Base-by-base conservation (phyloP, 768 basidiomycete species). In the Hygrophoropsis aurantiaca region DNA sequence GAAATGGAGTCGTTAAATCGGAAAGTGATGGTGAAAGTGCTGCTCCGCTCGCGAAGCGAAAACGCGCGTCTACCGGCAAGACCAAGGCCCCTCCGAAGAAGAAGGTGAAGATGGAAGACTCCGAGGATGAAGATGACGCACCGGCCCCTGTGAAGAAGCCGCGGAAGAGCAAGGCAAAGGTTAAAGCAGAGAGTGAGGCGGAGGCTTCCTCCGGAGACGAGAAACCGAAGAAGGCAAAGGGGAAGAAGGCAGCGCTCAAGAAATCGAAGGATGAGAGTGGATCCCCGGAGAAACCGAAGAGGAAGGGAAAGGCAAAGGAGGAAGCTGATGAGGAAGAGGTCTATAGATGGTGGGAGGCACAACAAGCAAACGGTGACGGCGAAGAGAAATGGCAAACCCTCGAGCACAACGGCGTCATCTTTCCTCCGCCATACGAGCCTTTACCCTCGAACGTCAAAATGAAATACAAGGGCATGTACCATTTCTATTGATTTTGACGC, bases 311-410 rank as follows among this genome's bases (percentile, higher is more conserved):
- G 47, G 81, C 82, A 58, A 68, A 72, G 57, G 69, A 77, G 35
- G 68, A 74, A 40, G 80, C 81, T 49, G 89, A 92, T 33, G 77
- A 82, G 45, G 86, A 85, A 46, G 83, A 81, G 47, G 77, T 84
- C 40, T 92, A 81, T 66, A 79, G 80, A 52, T 94, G 91, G 90
- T 97, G 94, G 95, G 88, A 93, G 58, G 67, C 74, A 50, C 71
- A 79, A 55, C 78, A 86, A 53, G 75, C 74, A 24, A 80, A 87
- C 48, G 82, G 81, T 44, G 90, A 93, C 59, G 89, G 82, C 10
- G 75, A 82, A 32, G 73, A 82, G 47, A 97, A 97, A 67, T 99
- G 97, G 97, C 80, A 81, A 51, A 97, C 92, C n/a, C 78, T 99
- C 42, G 87, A 92, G 60, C 97, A 99, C 69, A 83, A 80, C 55